phyloP scores from a whole-genome alignment of 2,329 filamentous ascomycete genomes.

The Clarireedia monteithiana region DNA sequence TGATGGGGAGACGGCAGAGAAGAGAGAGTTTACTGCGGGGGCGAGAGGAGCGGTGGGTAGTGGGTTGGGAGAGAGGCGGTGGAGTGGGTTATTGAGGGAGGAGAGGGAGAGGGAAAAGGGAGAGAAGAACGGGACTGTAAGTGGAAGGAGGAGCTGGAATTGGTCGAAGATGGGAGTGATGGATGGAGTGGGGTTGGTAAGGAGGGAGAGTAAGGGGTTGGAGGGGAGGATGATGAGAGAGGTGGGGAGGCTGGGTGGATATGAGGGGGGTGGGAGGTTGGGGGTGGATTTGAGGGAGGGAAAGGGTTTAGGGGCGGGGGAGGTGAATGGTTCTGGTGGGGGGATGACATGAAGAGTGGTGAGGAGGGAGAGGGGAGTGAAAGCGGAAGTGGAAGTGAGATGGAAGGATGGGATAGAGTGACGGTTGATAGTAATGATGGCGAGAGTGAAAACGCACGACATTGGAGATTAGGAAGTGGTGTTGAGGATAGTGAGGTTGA shows the following conservation, averaged over 20 bases:
- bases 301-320: background rate
- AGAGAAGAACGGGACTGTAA: background rate
- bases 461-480: background rate
- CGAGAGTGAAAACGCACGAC: background rate
- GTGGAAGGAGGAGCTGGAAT: slow-evolving; percentile 7
- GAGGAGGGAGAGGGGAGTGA: background rate
- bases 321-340: background rate
- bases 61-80: slow-evolving; percentile 1
- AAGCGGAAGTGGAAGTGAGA: background rate
- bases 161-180: slow-evolving; percentile 2
- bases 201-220: background rate
- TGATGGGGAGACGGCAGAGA: slow-evolving; percentile 13
- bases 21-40: slow-evolving; percentile 15
- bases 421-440: background rate
- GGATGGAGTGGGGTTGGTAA: background rate
- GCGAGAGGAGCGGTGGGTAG: background rate
- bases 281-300: background rate
- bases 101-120: background rate
- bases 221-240: slow-evolving; percentile 6
- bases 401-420: background rate
- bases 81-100: background rate
- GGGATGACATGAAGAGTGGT: background rate
- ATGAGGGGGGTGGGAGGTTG: background rate
- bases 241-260: background rate
- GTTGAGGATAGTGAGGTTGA: background rate